Conservation (phyloP, 2,329 filamentous ascomycete genomes). For the Colletotrichum sp. region DNA sequence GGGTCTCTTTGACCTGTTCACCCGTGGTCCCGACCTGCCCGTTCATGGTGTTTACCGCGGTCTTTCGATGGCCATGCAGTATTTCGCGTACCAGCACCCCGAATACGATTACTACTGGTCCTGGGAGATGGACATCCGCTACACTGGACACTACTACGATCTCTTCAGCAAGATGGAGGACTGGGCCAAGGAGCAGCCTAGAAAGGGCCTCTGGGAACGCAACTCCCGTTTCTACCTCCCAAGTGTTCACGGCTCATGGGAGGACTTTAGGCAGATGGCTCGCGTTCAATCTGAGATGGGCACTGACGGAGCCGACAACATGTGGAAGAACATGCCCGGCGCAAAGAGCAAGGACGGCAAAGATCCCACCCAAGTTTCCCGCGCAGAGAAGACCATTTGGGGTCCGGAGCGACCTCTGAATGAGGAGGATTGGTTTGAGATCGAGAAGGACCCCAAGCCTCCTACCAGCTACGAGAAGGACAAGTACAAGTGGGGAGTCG, state of each 20-base stretch:
- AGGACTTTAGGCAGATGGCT: slow-evolving; percentile 80
- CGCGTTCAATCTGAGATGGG: slow-evolving; percentile 78
- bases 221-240: slow-evolving; percentile 81
- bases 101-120: slow-evolving; percentile 95
- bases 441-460: slow-evolving; percentile 75
- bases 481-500: slow-evolving; percentile 84
- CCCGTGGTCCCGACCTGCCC: slow-evolving; percentile 69
- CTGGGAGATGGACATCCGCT: slow-evolving; percentile 93
- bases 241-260: slow-evolving; percentile 77
- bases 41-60: slow-evolving; percentile 94
- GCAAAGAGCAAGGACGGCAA: slow-evolving; percentile 37
- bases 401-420: slow-evolving; percentile 77
- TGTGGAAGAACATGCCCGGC: slow-evolving; percentile 63
- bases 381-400: slow-evolving; percentile 75
- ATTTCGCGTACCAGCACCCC: slow-evolving; percentile 86
- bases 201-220: slow-evolving; percentile 83
- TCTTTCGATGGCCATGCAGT: slow-evolving; percentile 92
- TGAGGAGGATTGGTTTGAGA: slow-evolving; percentile 73
- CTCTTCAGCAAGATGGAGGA: slow-evolving; percentile 71
- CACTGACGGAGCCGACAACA: slow-evolving; percentile 67
- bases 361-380: slow-evolving; percentile 27
- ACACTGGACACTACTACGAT: slow-evolving; percentile 86
- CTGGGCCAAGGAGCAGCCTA: slow-evolving; percentile 76
- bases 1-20: slow-evolving; percentile 79
- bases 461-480: slow-evolving; percentile 79